Base-by-base conservation (phyloP, 2,329 filamentous ascomycete genomes). In the Xylaria polymorpha region DNA sequence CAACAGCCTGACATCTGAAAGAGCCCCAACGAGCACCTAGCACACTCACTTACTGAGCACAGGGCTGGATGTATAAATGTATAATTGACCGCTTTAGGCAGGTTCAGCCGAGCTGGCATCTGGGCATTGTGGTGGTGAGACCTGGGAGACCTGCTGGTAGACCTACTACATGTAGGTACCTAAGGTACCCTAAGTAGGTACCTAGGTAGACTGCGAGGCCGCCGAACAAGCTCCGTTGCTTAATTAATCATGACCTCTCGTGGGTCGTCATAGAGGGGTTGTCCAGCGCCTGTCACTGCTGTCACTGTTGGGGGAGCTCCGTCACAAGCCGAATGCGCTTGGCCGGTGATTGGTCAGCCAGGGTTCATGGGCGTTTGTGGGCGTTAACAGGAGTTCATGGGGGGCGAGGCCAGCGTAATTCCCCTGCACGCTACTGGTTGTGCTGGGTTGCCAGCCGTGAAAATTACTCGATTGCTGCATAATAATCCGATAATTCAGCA, bases 241-340 rank as follows among this genome's bases (percentile, higher is more conserved):
- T 50, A 25, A 32, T 51, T 43, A 4, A 50, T 41, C 37, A 37
- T 44, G n/a, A 14, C 50, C 20, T 25, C 46, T 29, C 35, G 25
- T 51, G 48, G 46, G 48, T 5, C 65, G 61, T 66, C 65, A 67
- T 70, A 60, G 69, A 67, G 64, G 69, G 69, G 67, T 64, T 18
- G 25, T 64, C 32, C 20, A 61, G n/a, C 43, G 15, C 10, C n/a
- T 32, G 44, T 14, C 37, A 29, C 4, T 53, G 37, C 43, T 12
- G 22, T 18, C 25, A 22, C 3, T 37, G 35, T 9, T 37, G 35
- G 35, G 10, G 35, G 61, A 55, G 29, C 53, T 59, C 63, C 50
- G 59, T 65, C 64, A 62, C 58, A 64, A 61, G 59, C 46, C 37
- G 58, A 67, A 70, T 71, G 72, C 72, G 69, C 69, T 68, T 41